A percentile compares a stretch with the other conserved stretches of the same genome.
Conservation (phyloP, 345 rosid species). For the Boechera stricta region DNA sequence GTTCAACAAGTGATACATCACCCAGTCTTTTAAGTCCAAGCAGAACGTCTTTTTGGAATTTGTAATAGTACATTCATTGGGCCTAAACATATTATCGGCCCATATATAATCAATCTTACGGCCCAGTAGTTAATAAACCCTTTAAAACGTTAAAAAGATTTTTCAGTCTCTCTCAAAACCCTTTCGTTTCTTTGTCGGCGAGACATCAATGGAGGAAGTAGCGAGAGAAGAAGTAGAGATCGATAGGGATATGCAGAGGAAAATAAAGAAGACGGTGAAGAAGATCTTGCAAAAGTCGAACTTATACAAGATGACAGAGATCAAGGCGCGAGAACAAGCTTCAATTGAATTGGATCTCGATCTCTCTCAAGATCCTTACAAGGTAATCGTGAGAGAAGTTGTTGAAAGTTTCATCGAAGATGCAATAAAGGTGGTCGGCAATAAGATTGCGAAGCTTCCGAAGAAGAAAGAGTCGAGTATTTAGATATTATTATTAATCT, state of each 20-base stretch:
- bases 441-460: constrained; percentile 15
- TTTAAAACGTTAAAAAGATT: neutral
- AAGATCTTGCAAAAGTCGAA: constrained; percentile 47
- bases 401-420: constrained; percentile 48
- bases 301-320: constrained; percentile 50
- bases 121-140: constrained; percentile 2
- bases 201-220: constrained; percentile 39
- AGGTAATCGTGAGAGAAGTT: constrained; percentile 38
- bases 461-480: constrained; percentile 4
- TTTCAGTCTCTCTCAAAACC: neutral
- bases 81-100: constrained; percentile 3
- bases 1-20: neutral
- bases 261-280: constrained; percentile 45
- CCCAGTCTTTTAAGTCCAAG: neutral
- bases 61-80: neutral
- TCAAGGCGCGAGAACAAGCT: constrained; percentile 49
- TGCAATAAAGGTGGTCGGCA: constrained; percentile 30
- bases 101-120: neutral
- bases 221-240: constrained; percentile 36
- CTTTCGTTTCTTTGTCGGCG: neutral
- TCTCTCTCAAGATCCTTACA: constrained; percentile 45
- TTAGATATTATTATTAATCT: neutral
- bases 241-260: constrained; percentile 30
- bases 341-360: constrained; percentile 45
- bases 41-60: neutral